Conservation (phyloP, 2,329 filamentous ascomycete genomes). For the Geoglossum cookeanum region DNA sequence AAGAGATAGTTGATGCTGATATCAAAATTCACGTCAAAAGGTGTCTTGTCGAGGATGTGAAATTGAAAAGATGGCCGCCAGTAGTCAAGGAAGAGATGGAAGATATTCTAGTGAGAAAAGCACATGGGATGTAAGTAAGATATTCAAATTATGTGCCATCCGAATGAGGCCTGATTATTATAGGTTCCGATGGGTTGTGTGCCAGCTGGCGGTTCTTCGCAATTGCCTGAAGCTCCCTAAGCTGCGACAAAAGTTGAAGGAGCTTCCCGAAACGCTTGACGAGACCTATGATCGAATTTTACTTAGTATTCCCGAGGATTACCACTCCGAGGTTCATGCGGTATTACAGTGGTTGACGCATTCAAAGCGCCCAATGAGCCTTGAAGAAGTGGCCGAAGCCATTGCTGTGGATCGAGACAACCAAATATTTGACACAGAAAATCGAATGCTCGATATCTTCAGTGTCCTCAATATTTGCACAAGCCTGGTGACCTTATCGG, state of each 20-base stretch:
- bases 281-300: slow-evolving; percentile 9
- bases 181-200: slow-evolving; percentile 10
- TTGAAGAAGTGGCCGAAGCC: not conserved
- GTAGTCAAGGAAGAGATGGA: slow-evolving; percentile 1
- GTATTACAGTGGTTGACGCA: not conserved
- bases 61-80: not conserved
- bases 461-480: not conserved
- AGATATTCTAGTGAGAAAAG: not conserved
- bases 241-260: slow-evolving; percentile 2
- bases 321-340: not conserved
- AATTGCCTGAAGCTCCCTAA: slow-evolving; percentile 2
- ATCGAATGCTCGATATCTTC: not conserved
- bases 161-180: not conserved
- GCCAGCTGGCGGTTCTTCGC: slow-evolving; percentile 8
- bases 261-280: slow-evolving; percentile 6
- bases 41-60: slow-evolving; percentile 1
- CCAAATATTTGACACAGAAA: slow-evolving; percentile 3
- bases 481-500: not conserved
- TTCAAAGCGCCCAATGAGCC: not conserved
- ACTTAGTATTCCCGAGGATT: not conserved
- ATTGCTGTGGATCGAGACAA: slow-evolving; percentile 9
- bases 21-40: slow-evolving; percentile 2
- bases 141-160: not conserved
- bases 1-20: not conserved
- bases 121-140: slow-evolving; percentile 7